Conservation (phyloP, 345 rosid species). For the Corymbia maculata region DNA sequence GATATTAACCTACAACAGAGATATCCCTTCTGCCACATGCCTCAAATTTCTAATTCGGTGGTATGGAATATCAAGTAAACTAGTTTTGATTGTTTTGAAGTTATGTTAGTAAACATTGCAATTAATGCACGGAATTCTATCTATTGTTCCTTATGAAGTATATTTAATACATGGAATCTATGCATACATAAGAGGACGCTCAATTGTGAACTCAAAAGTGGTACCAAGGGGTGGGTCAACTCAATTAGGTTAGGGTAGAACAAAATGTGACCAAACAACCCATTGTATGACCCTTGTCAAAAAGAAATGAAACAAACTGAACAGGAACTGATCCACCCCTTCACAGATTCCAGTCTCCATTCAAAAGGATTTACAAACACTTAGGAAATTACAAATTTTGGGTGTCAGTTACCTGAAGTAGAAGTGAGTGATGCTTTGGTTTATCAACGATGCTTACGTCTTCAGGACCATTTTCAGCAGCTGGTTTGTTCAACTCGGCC, state of each 20-base stretch:
- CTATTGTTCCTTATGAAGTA: neutral
- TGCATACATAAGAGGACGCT: neutral
- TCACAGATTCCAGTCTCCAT: neutral
- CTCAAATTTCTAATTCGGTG: neutral
- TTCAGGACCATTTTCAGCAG: constrained; percentile 23
- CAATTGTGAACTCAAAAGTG: neutral
- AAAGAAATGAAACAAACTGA: neutral
- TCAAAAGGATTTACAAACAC: neutral
- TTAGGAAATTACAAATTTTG: neutral
- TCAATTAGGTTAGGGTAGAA: neutral
- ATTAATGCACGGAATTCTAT: neutral
- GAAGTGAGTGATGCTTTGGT: constrained; percentile 62
- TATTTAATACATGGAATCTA: neutral
- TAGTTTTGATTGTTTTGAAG: neutral
- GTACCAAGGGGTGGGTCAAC: neutral
- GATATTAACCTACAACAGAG: neutral
- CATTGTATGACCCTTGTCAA: neutral
- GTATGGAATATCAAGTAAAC: neutral
- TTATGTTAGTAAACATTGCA: neutral
- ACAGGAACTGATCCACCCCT: neutral
- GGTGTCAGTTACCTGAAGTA: constrained; percentile 47
- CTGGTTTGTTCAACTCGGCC: constrained; percentile 66
- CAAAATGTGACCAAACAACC: neutral
- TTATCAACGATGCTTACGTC: constrained; percentile 15
- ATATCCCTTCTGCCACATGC: neutral